A percentile compares a stretch with the other conserved stretches of the same genome.
Evolutionary conservation across 2,329 filamentous ascomycete species (phyloP).

Genomic region (Cladosporium sp.): DNA sequence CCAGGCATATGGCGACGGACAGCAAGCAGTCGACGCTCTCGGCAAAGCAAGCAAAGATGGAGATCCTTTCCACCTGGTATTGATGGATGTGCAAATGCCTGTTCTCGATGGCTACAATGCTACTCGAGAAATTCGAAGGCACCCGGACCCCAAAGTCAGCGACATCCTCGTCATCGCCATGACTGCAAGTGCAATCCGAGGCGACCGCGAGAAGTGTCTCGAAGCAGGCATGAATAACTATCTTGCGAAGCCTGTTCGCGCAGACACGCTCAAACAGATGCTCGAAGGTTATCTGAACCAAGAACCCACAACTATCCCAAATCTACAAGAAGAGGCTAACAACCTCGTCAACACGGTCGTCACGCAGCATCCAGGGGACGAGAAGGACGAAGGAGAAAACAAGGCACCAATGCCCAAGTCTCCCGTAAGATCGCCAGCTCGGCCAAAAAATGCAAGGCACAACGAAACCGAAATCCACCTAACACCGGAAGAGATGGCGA

Average conservation of each 20-base stretch:
- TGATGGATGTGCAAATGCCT: constrained; percentile 98
- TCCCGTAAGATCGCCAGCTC: constrained; percentile 8
- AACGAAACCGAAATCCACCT: constrained; percentile 24
- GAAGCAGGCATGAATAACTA: constrained; percentile 98
- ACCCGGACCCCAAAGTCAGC: constrained; percentile 69
- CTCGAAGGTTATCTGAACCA: constrained; percentile 62
- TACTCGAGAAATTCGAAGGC: constrained; percentile 74
- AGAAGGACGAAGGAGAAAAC: not conserved
- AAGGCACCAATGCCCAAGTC: not conserved
- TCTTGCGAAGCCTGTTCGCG: constrained; percentile 88
- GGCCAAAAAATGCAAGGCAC: constrained; percentile 17
- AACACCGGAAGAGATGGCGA: constrained; percentile 26
- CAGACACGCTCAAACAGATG: constrained; percentile 79
- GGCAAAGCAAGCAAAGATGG: constrained; percentile 65
- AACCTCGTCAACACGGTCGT: constrained; percentile 32
- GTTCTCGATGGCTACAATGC: constrained; percentile 89
- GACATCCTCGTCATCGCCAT: constrained; percentile 92
- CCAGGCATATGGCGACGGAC: constrained; percentile 84
- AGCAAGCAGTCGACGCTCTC: constrained; percentile 83
- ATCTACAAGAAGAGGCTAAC: constrained; percentile 44
- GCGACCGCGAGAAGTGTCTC: constrained; percentile 91
- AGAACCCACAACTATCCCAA: constrained; percentile 38
- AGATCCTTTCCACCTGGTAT: constrained; percentile 77
- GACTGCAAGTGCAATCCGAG: constrained; percentile 92
- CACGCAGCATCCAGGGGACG: not conserved